Conservation (phyloP, 192 early-diverging fungal species). For the Coemansia sp. region DNA sequence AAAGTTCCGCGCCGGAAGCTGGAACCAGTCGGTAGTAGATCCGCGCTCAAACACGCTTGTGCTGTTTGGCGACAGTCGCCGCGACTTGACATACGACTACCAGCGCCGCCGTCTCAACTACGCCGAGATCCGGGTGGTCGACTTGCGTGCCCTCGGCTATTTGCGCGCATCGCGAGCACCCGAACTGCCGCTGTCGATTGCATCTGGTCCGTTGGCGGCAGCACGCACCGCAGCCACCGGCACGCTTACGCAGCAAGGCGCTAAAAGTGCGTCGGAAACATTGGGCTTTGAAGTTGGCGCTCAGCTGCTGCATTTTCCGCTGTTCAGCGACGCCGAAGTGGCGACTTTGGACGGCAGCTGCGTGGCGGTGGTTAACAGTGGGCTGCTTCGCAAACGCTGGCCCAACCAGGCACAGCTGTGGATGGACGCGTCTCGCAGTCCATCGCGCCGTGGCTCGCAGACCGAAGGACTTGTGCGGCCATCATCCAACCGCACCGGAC, state of each 20-base stretch:
- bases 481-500: slow-evolving; percentile 6
- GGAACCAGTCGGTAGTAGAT: slow-evolving; percentile 73
- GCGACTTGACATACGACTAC: slow-evolving; percentile 73
- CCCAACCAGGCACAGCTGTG: slow-evolving; percentile 43
- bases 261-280: slow-evolving; percentile 3
- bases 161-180: slow-evolving; percentile 46
- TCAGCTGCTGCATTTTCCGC: slow-evolving; percentile 47
- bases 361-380: slow-evolving; percentile 40
- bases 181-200: slow-evolving; percentile 38
- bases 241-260: neutral
- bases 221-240: slow-evolving; percentile 23
- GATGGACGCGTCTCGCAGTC: slow-evolving; percentile 19
- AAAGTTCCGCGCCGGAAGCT: slow-evolving; percentile 68
- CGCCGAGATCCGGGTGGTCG: slow-evolving; percentile 69
- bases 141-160: slow-evolving; percentile 71
- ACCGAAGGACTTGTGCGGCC: neutral
- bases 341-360: slow-evolving; percentile 26
- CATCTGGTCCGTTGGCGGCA: slow-evolving; percentile 26
- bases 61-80: slow-evolving; percentile 69
- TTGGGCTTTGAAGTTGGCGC: slow-evolving; percentile 41
- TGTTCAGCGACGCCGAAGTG: slow-evolving; percentile 46
- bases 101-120: slow-evolving; percentile 78
- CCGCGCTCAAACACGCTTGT: slow-evolving; percentile 64
- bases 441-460: neutral
- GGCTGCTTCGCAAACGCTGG: slow-evolving; percentile 50